Base-by-base conservation (phyloP, 345 rosid genomes). In the Hirschfeldia incana region DNA sequence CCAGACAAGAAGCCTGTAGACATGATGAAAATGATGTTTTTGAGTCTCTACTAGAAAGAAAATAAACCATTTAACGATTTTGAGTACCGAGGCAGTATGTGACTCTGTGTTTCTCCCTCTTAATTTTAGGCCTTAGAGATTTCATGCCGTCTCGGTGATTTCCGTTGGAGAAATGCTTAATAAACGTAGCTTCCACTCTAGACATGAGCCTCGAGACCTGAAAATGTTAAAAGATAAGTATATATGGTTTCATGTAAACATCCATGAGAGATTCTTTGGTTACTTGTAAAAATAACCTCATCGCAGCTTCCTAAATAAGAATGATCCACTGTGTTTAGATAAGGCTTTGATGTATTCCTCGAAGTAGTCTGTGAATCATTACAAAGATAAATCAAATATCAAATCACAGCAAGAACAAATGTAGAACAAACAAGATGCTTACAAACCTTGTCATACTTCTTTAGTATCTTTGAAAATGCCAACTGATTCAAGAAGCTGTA, bases 131-230 rank as follows among this genome's bases (percentile, higher is more conserved):
- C 78, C 92, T 88, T 59, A 93, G 79, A 51, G 36, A 64, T 49
- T 74, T 75, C 94, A 91, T 88, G 63, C 88, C 98, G 75, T 87
- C 89, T 13, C 88, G 77, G 61, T 80, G 91, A 73, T 91, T 93
- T 68, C 93, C 94, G 65, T 90, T 89, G 0, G 93, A 81, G 46
- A 93, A 93, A 81, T 93, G 98, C 82, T 90, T 91, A 8, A 88
- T 69, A 67, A 85, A 93, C 3, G 89, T 84, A 1, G 82, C 82
- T 72, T 91, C 98, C 4, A 91, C 93, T 71, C 87, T 82, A 5
- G 83, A 84, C 87, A 91, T 83, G 59, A 93, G 93, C 82, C 74
- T 88, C 8, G 85, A 68, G 53, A 93, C 87, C 94, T 90, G 79
- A 65, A 32, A 75, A 39, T 30, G 74, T 70, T 49, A 65, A 32